Base-by-base conservation (phyloP, 306 rosid species). In the Phaseolus lunatus region DNA sequence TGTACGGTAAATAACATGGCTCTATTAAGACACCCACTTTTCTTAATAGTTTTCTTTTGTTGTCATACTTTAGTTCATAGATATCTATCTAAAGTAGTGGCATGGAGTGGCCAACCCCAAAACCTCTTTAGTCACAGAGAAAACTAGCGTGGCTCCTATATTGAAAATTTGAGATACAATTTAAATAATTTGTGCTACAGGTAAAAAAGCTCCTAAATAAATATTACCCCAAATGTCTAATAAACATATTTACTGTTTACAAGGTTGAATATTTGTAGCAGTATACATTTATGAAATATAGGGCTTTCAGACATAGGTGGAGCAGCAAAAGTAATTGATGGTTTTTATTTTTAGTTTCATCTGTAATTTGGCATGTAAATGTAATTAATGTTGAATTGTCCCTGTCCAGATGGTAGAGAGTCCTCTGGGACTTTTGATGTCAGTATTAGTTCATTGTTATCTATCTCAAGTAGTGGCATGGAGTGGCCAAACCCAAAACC, bases 221-320 rank as follows among this genome's bases (percentile, higher is more conserved):
- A 58, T 12, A 58, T 24, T 3, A 24, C 11, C 39, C n/a, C 2
- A 58, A 58, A 58, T 44, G 4, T 26, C 19, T 44, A 14, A 44
- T 44, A 22, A 67, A 24, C 22, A 43, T 24, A 52, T 71, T 71
- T 7, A 71, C 33, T 35, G 43, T 24, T n/a, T 58, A 57, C 67
- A 16, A 57, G 23, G 24, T 39, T 22, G 24, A 73, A 56, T 54
- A 22, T 41, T n/a, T n/a, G n/a, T n/a, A n/a, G n/a, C n/a, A n/a
- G n/a, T n/a, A n/a, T n/a, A n/a, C n/a, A n/a, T n/a, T n/a, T n/a
- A n/a, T n/a, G n/a, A n/a, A n/a, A n/a, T n/a, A n/a, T n/a, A n/a
- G n/a, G n/a, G n/a, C n/a, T n/a, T n/a, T n/a, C n/a, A n/a, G n/a
- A n/a, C n/a, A n/a, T n/a, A n/a, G n/a, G n/a, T n/a, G n/a, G n/a